Evolutionary conservation across 768 basidiomycete genomes (phyloP).

Genomic region (Lactifluus hygrophoroides): DNA sequence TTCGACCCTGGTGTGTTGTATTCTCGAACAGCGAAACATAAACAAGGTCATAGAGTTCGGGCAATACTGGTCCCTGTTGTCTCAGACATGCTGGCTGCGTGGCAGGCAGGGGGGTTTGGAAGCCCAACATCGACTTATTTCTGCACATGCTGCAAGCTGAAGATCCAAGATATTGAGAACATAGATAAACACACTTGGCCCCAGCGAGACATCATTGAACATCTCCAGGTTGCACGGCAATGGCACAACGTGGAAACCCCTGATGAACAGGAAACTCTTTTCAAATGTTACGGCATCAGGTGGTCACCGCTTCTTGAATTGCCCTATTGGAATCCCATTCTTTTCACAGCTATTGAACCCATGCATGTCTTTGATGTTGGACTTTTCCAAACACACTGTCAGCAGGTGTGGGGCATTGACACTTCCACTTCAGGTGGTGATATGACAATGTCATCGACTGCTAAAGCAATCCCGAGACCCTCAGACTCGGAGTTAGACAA

Average conservation of each 20-base stretch:
- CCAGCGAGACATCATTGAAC: too few species aligned
- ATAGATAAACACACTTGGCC: too few species aligned
- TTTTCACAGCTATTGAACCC: constrained; percentile 24
- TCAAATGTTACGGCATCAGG: too few species aligned
- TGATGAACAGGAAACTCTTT: constrained; percentile 15
- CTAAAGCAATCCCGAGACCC: neutral
- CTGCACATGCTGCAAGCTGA: too few species aligned
- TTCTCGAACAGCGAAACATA: neutral
- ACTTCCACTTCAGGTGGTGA: constrained; percentile 20
- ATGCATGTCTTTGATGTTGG: constrained; percentile 29
- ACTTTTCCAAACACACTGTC: constrained; percentile 22
- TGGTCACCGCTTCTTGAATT: too few species aligned
- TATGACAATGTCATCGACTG: neutral
- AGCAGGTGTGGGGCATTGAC: constrained; percentile 23
- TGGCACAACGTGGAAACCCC: constrained; percentile 23
- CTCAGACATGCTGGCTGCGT: constrained; percentile 24
- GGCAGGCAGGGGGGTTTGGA: constrained; percentile 25
- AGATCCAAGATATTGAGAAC: too few species aligned
- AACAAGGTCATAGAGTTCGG: constrained; percentile 1
- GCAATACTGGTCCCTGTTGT: constrained; percentile 12
- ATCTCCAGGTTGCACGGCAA: neutral
- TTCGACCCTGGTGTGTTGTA: too few species aligned
- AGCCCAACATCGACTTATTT: too few species aligned
- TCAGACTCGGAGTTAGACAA: neutral
- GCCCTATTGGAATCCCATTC: constrained; percentile 27